Evolutionary conservation across 495 filamentous ascomycete genomes (phyloP), one percentile per base, ranked within the genome.

Genomic region (Chaetomium cochliodes): DNA sequence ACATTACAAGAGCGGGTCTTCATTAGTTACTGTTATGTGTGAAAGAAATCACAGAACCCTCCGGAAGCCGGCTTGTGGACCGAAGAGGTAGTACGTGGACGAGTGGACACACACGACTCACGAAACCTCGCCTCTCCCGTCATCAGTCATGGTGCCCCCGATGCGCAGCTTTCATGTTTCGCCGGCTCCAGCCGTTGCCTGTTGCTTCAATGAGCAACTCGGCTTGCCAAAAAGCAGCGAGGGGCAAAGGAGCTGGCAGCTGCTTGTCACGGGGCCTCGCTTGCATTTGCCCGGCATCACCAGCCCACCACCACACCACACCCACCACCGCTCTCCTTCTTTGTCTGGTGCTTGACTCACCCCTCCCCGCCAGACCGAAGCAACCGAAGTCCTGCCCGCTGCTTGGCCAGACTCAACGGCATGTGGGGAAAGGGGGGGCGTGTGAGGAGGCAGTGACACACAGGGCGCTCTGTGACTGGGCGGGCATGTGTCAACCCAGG

Each of bases 191-290:
- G 62, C 72, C 72, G 67, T 60, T 64, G 58, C 57, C 46, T 60
- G 64, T 49, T 50, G 58, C 33, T 37, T 37, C 33, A 61, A 61
- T 52, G 26, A n/a, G 53, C 62, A 46, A 1, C 60, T 47, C 51
- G 59, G 33, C 33, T 30, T 30, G 28, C 28, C 28, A 55, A 44
- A 42, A 23, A 28, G 59, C 60, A 47, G 28, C 23, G 65, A 62
- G 63, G 63, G 53, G 58, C 33, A 64, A 65, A 66, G 26, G 44
- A 58, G 46, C 37, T 37, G 33, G 33, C 30, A 73, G 74, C 46
- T 52, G 22, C 72, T 68, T 70, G 76, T 80, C 75, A 78, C 78
- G 73, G 72, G 76, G 53, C 68, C 61, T 69, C 68, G 66, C 56
- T 68, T 70, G 66, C 69, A 57, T 64, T 68, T 72, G 75, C 73